A percentile compares a stretch with the other conserved stretches of the same genome.
Evolutionary conservation across 805 yeast species (phyloP).

Genomic region (Maudiozyma serrabonitensis): DNA sequence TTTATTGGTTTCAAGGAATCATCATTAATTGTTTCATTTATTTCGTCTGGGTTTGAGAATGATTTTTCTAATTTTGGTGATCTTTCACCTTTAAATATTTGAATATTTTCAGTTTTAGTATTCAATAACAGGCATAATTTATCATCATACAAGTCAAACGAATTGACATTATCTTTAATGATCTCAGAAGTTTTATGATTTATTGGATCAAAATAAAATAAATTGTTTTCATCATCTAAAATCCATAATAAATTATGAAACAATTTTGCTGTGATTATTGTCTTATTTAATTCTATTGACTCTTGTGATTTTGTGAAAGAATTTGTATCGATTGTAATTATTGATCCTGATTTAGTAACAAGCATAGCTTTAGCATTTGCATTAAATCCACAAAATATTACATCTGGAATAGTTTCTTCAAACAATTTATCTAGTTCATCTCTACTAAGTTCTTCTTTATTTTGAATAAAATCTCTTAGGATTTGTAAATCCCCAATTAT

Average conservation of each 20-base stretch:
- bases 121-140: constrained; percentile 3
- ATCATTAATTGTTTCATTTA: constrained; percentile 17
- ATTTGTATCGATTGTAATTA: constrained; percentile 12
- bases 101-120: background rate
- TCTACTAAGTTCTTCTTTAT: constrained; percentile 9
- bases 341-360: constrained; percentile 13
- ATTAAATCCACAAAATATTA: constrained; percentile 28
- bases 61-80: background rate
- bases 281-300: constrained; percentile 1
- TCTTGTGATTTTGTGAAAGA: constrained; percentile 1
- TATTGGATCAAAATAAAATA: constrained; percentile 3
- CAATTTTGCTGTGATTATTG: constrained; percentile 3
- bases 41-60: constrained; percentile 23
- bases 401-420: constrained; percentile 9
- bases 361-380: constrained; percentile 26
- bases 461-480: constrained; percentile 25
- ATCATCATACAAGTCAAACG: constrained; percentile 11
- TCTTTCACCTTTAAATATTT: background rate
- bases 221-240: constrained; percentile 3
- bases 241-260: constrained; percentile 1
- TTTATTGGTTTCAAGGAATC: constrained; percentile 26
- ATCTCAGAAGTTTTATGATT: background rate
- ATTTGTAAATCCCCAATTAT: constrained; percentile 30
- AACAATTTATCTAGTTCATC: background rate
- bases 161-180: constrained; percentile 4